phyloP scores from a whole-genome alignment of 2,329 filamentous ascomycete species.

The Fusarium fujikuroi region DNA sequence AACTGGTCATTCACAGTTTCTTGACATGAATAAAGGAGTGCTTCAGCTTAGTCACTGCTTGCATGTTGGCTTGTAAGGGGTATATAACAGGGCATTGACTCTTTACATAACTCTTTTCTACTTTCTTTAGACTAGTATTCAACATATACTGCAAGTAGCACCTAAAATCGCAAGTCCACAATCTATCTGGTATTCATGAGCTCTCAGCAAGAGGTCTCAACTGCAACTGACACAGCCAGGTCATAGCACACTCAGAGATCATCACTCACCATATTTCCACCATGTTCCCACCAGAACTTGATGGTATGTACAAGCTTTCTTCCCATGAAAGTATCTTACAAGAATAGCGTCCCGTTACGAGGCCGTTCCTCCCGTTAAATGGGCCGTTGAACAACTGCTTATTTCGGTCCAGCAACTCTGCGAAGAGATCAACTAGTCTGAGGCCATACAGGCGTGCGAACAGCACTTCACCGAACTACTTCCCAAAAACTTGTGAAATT shows the following conservation, averaged over 20 bases:
- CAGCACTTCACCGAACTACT: background rate
- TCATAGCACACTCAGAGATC: background rate
- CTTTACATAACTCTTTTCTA: background rate
- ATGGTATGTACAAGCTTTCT: background rate
- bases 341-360: background rate
- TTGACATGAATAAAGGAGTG: background rate
- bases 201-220: background rate
- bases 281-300: background rate
- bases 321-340: background rate
- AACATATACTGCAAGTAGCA: background rate
- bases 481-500: background rate
- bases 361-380: background rate
- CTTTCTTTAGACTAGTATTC: background rate
- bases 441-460: background rate
- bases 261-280: background rate
- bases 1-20: background rate
- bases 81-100: background rate
- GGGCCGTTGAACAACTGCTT: background rate
- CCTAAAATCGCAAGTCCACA: fast-evolving
- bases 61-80: background rate
- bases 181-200: background rate
- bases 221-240: background rate
- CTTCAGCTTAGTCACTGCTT: background rate
- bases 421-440: background rate
- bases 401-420: background rate